Evolutionary conservation across 1,284 basidiomycete genomes (phyloP).

Genomic region (Ceratobasidium sp.): DNA sequence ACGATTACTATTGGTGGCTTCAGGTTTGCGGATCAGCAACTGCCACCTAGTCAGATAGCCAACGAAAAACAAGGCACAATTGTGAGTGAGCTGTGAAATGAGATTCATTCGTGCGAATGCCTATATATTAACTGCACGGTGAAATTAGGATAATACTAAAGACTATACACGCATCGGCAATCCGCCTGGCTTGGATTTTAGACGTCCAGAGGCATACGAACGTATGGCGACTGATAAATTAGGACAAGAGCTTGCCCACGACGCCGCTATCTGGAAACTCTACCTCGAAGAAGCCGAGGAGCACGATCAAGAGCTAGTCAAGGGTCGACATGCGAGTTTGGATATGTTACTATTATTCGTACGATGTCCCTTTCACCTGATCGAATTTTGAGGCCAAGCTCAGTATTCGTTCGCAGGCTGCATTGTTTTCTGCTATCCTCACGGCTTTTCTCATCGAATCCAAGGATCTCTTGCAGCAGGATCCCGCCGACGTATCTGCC

Average conservation of each 20-base stretch:
- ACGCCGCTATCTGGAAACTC: slow-evolving; percentile 3
- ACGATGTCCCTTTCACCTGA: background rate
- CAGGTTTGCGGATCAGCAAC: background rate
- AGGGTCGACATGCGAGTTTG: slow-evolving; percentile 13
- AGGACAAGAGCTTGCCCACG: slow-evolving; percentile 24
- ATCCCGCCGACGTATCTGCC: slow-evolving; percentile 6
- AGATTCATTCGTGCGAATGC: background rate
- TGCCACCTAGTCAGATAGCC: background rate
- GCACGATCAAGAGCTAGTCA: slow-evolving; percentile 30
- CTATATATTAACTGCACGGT: background rate
- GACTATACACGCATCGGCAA: background rate
- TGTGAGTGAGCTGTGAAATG: background rate
- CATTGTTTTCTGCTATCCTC: slow-evolving; percentile 37
- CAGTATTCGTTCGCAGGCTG: background rate
- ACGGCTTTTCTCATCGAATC: slow-evolving; percentile 42
- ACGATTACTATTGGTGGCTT: background rate
- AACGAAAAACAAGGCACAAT: background rate
- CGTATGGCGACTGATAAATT: slow-evolving; percentile 1
- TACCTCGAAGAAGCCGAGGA: slow-evolving; percentile 21
- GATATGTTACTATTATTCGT: slow-evolving; percentile 33
- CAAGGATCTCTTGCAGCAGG: slow-evolving; percentile 6
- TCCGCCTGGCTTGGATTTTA: background rate
- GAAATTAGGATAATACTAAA: background rate
- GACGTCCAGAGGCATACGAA: background rate
- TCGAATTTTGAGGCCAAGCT: background rate